Evolutionary conservation across 768 basidiomycete species (phyloP).

Genomic region (Obba rivulosa): DNA sequence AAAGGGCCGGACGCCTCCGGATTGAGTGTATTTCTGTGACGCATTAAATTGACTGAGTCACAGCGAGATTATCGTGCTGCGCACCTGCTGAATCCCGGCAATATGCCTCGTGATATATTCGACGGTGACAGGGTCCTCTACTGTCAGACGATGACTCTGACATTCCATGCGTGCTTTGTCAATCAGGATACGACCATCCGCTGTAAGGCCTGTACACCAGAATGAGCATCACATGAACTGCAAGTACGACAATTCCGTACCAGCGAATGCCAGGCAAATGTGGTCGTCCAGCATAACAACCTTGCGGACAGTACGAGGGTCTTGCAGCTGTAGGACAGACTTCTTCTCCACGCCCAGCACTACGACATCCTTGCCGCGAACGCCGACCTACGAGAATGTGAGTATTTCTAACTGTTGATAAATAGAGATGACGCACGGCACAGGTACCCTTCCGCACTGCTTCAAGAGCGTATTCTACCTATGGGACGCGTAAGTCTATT

Average conservation of each 20-base stretch:
- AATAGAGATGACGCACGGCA: conserved; percentile 53
- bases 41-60: too few species aligned
- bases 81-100: conserved; percentile 97
- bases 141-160: conserved; percentile 93
- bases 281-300: conserved; percentile 99
- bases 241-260: conserved; percentile 39
- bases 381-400: conserved; percentile 67
- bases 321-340: conserved; percentile 93
- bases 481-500: conserved; percentile 9
- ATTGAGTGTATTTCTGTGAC: conserved; percentile 89
- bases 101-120: conserved; percentile 98
- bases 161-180: conserved; percentile 98
- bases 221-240: conserved; percentile 8
- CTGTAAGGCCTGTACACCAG: conserved; percentile 76
- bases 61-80: conserved; percentile 11
- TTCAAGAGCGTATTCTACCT: conserved; percentile 99
- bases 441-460: conserved; percentile 97
- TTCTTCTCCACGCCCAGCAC: conserved; percentile 99
- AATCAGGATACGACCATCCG: conserved; percentile 95
- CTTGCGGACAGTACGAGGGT: conserved; percentile 95
- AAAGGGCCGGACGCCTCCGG: conserved; percentile 96
- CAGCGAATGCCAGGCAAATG: conserved; percentile 94
- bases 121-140: conserved; percentile 96
- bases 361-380: conserved; percentile 90
- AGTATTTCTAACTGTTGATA: conserved; percentile 4